A percentile compares a stretch with the other conserved stretches of the same genome.
phyloP scores from a whole-genome alignment of 208 protist species.

The Leishmania tarentolae region DNA sequence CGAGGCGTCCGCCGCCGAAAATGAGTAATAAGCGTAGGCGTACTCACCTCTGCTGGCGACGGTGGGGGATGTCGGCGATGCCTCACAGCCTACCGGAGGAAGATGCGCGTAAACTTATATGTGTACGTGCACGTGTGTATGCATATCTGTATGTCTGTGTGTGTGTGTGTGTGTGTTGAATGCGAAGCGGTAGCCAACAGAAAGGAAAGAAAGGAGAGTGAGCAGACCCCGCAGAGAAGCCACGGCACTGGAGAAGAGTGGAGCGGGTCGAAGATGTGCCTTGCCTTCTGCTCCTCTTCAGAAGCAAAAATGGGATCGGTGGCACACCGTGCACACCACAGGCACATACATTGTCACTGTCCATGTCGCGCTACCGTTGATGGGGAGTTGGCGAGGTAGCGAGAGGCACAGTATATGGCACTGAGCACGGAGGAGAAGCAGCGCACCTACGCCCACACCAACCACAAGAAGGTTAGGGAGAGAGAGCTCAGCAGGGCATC shows the following conservation, averaged over 20 bases:
- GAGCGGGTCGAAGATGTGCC: not conserved
- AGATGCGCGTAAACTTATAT: not conserved
- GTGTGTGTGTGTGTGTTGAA: not conserved
- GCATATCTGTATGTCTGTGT: constrained; percentile 7
- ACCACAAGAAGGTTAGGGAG: too few species aligned
- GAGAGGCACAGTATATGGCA: not conserved
- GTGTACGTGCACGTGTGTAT: not conserved
- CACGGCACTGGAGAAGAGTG: not conserved
- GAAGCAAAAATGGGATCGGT: not conserved
- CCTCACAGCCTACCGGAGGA: not conserved
- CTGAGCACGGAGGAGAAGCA: not conserved
- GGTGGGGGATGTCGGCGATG: not conserved
- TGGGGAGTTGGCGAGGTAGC: not conserved
- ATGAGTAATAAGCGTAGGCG: not conserved
- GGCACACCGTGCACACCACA: not conserved
- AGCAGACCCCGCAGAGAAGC: not conserved
- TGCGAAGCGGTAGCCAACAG: not conserved
- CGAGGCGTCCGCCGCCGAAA: not conserved
- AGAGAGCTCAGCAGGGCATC: not conserved
- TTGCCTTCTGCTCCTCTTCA: not conserved
- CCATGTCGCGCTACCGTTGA: not conserved
- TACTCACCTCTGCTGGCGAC: not conserved
- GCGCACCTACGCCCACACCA: not conserved
- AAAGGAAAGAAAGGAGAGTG: not conserved
- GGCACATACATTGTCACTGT: not conserved